Evolutionary conservation across 2,329 filamentous ascomycete species (phyloP), one percentile per base, ranked within the genome.

Genomic region (Golovinomyces cichoracearum): DNA sequence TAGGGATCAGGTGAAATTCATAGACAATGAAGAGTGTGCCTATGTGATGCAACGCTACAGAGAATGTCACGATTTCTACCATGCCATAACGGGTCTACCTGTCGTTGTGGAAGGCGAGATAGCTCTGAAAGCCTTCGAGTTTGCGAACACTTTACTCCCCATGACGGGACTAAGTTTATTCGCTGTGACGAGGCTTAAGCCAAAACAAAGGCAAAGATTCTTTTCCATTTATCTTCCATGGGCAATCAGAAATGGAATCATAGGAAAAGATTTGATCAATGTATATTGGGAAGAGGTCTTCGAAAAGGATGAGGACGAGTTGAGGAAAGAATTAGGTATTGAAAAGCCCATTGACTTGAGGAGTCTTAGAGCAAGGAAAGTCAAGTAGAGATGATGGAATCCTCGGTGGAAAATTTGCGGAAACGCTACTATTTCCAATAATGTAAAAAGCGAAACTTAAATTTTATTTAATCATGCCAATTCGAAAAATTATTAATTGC

Each of bases 41-140:
- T 98, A 95, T 66, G 90, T 95, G 17, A 92, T 98, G 82, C 90
- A 95, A 68, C 76, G 90, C 48, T 98, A 98, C 64, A 78, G 90
- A 53, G 90, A 98, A 65, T 93, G 82, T 55, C 90, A 98, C 63
- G 90, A 98, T 63, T 94, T 98, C 64, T 94, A 92, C 66, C 90
- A 98, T 63, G 88, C 90, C 0, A 69, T 98, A 48, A 93, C 86
- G 0, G 88, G 88, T 0, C 65, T 98, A 45, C 90, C 90, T 0
- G 75, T 92, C 38, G 80, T 93, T 53, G 73, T 85, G n/a, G 90
- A 98, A 67, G 90, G 90, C 23, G 90, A 98, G 68, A 73, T 98
- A 12, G 90, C 88, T n/a, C 72, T 98, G 56, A 98, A 98, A 66
- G 85, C 86, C 0, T 93, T 98, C 56, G 90, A 98, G 66, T 98